A percentile compares a stretch with the other conserved stretches of the same genome.
Evolutionary conservation across 495 filamentous ascomycete species (phyloP).

Genomic region (Neurospora pannonica): DNA sequence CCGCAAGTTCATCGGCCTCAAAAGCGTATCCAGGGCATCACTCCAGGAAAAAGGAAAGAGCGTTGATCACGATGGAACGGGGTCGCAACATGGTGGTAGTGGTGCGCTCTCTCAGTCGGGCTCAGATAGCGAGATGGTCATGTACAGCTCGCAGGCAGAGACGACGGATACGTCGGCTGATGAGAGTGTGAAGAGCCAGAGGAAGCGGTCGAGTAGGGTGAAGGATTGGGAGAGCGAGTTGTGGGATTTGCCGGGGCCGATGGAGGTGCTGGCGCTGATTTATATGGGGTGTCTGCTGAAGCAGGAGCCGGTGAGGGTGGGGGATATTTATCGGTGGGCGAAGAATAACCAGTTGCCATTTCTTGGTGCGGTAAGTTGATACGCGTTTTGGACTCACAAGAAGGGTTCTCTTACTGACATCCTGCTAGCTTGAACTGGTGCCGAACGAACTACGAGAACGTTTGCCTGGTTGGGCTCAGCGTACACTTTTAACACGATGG

Average conservation of each 20-base stretch:
- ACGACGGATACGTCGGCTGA: background rate
- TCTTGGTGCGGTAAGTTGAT: slow-evolving; percentile 26
- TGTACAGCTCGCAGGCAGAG: slow-evolving; percentile 33
- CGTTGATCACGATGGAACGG: background rate
- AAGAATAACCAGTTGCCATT: slow-evolving; percentile 31
- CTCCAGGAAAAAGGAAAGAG: background rate
- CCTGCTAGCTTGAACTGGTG: slow-evolving; percentile 24
- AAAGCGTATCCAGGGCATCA: slow-evolving; percentile 3
- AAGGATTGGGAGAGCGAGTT: slow-evolving; percentile 17
- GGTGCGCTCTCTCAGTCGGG: background rate
- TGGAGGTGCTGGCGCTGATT: slow-evolving; percentile 35
- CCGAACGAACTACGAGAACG: slow-evolving; percentile 58
- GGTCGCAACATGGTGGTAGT: slow-evolving; percentile 1
- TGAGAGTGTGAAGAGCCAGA: background rate
- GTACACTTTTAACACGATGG: slow-evolving; percentile 44
- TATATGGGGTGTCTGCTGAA: slow-evolving; percentile 36
- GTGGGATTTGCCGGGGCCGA: slow-evolving; percentile 30
- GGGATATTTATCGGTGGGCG: slow-evolving; percentile 36
- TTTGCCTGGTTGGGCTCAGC: slow-evolving; percentile 50
- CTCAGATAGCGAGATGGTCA: slow-evolving; percentile 6
- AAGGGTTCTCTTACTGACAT: background rate
- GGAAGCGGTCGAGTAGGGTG: slow-evolving; percentile 3
- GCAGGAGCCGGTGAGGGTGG: slow-evolving; percentile 33
- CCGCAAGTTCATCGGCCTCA: slow-evolving; percentile 26
- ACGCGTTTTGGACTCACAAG: no score